Conservation (phyloP, 495 filamentous ascomycete genomes). For the Darksidea phi region DNA sequence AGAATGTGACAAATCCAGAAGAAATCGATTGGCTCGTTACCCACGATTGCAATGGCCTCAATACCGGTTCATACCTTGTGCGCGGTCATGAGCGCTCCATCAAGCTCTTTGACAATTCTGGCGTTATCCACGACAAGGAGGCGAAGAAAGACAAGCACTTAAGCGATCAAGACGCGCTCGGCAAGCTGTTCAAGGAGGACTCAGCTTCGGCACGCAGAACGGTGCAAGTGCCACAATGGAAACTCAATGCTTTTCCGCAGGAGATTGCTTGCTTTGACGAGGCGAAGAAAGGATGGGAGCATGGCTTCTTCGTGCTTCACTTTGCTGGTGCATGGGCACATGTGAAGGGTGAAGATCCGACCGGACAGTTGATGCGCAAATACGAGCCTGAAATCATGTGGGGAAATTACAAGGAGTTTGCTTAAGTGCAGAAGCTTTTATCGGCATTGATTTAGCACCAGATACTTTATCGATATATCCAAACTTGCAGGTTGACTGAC, state of each 20-base stretch:
- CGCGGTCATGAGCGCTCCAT: conserved; percentile 32
- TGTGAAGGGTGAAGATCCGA: conserved; percentile 38
- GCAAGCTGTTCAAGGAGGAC: conserved; percentile 20
- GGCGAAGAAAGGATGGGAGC: conserved; percentile 30
- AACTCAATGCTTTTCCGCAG: conserved; percentile 40
- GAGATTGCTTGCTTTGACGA: conserved; percentile 40
- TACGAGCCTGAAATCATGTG: conserved; percentile 29
- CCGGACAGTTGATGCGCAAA: conserved; percentile 34
- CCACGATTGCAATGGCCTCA: conserved; percentile 39
- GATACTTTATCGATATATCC: too few species aligned
- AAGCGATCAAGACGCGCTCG: conserved; percentile 41
- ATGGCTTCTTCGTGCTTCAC: conserved; percentile 38
- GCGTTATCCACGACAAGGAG: conserved; percentile 20
- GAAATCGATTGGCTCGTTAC: conserved; percentile 30
- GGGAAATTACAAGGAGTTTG: conserved; percentile 8
- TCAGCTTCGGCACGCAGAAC: conserved; percentile 3
- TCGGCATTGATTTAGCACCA: too few species aligned
- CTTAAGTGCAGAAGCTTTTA: too few species aligned
- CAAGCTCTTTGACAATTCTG: conserved; percentile 29
- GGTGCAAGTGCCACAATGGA: conserved; percentile 34
- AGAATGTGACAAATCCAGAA: conserved; percentile 24
- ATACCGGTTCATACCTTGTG: conserved; percentile 40
- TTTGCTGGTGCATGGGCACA: conserved; percentile 45
- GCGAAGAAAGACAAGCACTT: conserved; percentile 8
- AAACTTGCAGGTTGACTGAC: too few species aligned